Evolutionary conservation across 2,329 filamentous ascomycete genomes (phyloP).

Genomic region (Microdochium nivale): DNA sequence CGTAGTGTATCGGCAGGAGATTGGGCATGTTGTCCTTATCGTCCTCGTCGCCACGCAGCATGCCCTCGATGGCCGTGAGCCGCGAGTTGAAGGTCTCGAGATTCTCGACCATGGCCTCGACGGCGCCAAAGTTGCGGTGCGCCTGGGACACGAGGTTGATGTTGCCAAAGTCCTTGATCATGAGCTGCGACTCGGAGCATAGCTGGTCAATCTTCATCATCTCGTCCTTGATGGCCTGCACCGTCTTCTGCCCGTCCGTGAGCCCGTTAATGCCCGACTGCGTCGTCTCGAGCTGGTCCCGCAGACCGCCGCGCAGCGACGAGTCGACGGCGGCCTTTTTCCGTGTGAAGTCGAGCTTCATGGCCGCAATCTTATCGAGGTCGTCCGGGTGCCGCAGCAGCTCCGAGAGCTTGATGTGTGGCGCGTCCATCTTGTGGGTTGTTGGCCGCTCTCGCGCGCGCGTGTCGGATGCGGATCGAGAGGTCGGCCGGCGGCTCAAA

Average conservation of each 20-base stretch:
- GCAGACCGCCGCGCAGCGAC: conserved; percentile 78
- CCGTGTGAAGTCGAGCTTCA: conserved; percentile 88
- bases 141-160: conserved; percentile 90
- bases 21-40: conserved; percentile 90
- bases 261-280: conserved; percentile 88
- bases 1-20: conserved; percentile 80
- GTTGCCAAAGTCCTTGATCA: conserved; percentile 92
- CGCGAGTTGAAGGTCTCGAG: conserved; percentile 80
- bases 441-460: not conserved
- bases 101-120: conserved; percentile 86
- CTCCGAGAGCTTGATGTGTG: conserved; percentile 77
- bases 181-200: conserved; percentile 93
- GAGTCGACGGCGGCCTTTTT: conserved; percentile 90
- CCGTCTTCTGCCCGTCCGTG: conserved; percentile 81
- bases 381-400: conserved; percentile 93
- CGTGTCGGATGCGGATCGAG: not conserved
- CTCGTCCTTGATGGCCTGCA: conserved; percentile 92
- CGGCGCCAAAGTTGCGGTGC: conserved; percentile 90
- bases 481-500: not conserved
- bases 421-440: conserved; percentile 48
- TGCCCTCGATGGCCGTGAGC: conserved; percentile 63
- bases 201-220: conserved; percentile 98
- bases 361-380: conserved; percentile 83
- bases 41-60: conserved; percentile 76
- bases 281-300: conserved; percentile 89